phyloP scores from a whole-genome alignment of 2,329 filamentous ascomycete species.

The Diaporthe aspalathi region DNA sequence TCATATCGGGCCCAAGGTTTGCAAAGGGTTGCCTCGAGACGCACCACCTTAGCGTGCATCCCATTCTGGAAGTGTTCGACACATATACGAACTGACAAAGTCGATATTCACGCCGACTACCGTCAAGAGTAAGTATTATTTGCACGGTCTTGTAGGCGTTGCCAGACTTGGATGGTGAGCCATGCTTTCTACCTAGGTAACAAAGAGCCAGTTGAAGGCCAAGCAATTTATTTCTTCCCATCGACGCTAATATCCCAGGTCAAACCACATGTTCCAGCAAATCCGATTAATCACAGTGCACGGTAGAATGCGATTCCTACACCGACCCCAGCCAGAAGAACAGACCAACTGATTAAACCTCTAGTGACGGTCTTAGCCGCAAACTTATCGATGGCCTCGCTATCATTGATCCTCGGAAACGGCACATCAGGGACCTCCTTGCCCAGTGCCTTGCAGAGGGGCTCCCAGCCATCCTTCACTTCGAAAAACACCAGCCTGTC shows the following conservation, averaged over 20 bases:
- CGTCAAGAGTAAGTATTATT: no score
- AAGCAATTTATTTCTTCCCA: background rate
- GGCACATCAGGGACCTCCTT: conserved; percentile 48
- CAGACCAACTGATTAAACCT: conserved; percentile 8
- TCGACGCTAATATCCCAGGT: background rate
- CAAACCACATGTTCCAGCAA: background rate
- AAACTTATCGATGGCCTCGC: conserved; percentile 17
- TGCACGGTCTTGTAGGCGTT: no score
- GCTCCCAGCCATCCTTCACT: conserved; percentile 53
- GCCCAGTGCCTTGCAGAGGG: conserved; percentile 53
- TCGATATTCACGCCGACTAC: no score
- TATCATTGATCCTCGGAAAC: conserved; percentile 51
- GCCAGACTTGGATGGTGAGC: background rate
- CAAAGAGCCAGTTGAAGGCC: background rate
- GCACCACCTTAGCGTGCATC: no score
- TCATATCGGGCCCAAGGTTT: no score
- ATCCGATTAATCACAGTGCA: background rate
- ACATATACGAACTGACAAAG: no score
- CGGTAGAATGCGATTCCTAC: background rate
- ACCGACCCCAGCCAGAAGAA: background rate
- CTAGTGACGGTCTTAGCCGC: background rate
- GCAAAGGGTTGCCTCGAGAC: no score
- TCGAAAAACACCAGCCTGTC: conserved; percentile 52
- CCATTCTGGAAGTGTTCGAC: no score
- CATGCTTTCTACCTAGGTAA: background rate